These are phyloP conservation scores for Gilbertella persicaria DNA, from an alignment of 371 early-diverging fungal genomes.

Conservation along the genomic window DNA sequence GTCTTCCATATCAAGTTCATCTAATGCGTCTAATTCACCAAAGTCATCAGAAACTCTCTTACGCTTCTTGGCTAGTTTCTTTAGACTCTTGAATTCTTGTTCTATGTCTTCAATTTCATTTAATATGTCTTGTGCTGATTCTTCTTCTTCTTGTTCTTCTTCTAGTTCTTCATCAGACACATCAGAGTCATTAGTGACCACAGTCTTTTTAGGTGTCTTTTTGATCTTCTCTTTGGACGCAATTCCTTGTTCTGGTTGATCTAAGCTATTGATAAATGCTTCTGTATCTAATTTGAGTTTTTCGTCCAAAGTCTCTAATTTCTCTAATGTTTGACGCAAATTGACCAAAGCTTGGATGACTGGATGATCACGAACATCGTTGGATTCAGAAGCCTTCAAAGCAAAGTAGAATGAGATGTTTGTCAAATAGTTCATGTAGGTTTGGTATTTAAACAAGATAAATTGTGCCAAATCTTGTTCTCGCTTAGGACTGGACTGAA, in stretches of 20 bases:
- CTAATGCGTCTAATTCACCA: slow-evolving; percentile 75
- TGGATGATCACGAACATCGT: slow-evolving; percentile 76
- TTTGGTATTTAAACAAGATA: slow-evolving; percentile 57
- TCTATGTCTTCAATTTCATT: slow-evolving; percentile 45
- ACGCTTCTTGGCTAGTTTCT: slow-evolving; percentile 44
- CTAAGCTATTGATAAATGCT: slow-evolving; percentile 24
- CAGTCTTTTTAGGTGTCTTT: slow-evolving; percentile 2
- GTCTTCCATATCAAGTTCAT: slow-evolving; percentile 80
- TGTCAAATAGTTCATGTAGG: slow-evolving; percentile 74
- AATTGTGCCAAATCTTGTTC: slow-evolving; percentile 39
- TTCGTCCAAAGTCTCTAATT: slow-evolving; percentile 68
- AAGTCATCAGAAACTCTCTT: slow-evolving; percentile 68
- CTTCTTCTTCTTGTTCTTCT: slow-evolving; percentile 19
- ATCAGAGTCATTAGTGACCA: neutral
- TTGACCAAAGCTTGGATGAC: slow-evolving; percentile 80
- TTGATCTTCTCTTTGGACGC: neutral
- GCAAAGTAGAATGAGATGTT: slow-evolving; percentile 90
- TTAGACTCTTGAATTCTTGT: slow-evolving; percentile 53
- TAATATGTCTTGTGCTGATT: slow-evolving; percentile 31
- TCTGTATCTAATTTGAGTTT: slow-evolving; percentile 47
- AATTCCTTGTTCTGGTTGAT: slow-evolving; percentile 2
- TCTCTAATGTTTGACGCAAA: slow-evolving; percentile 67
- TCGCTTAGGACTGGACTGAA: slow-evolving; percentile 13
- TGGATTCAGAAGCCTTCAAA: slow-evolving; percentile 67
- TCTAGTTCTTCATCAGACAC: slow-evolving; percentile 21